Evolutionary conservation across 2,329 filamentous ascomycete genomes (phyloP), one percentile per base, ranked within the genome.

Genomic region (Tolypocladium guangdongense): DNA sequence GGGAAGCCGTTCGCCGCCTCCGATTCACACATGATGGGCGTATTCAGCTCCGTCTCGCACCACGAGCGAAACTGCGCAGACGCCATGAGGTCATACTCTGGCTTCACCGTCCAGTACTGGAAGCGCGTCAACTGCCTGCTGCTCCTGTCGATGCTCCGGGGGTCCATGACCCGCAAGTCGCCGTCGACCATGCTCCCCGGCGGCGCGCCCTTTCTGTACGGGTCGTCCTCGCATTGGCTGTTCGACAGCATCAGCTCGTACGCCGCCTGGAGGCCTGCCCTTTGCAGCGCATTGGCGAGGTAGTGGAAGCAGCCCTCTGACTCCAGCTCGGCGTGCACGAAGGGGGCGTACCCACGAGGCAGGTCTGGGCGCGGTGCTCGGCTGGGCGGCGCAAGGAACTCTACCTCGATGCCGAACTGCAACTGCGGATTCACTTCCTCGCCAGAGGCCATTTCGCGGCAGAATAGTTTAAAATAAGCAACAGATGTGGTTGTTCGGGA

Each of bases 371-470:
- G 7, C 30, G 30, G 30, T 2, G 30, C 30, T 30, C 30, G 30
- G 43, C 50, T 22, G 24, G 51, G 55, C 2, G 57, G 58, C 3
- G 51, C 37, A 49, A 57, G 43, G 41, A 60, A 60, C 38, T 60
- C 57, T 38, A 60, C 33, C 41, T 59, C 49, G 43, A 60, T 37
- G 51, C 55, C 58, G 46, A 60, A 54, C 35, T 57, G 54, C 18
- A 57, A 30, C 30, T 30, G 30, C 7, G 30, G 30, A 30, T 30
- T 4, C 7, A 30, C 30, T 30, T 30, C 4, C 7, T 30, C 30
- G 30, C 7, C 30, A 30, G 30, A 30, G 7, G 30, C 30, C 30
- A 30, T 30, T 30, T 6, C 7, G 30, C 7, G 30, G 27, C 27
- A 3, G 27, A 6, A 6, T 6, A 27, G 30, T 30, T 30, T 30